Conservation (phyloP, 495 filamentous ascomycete species). For the Thermothielavioides terrestris region DNA sequence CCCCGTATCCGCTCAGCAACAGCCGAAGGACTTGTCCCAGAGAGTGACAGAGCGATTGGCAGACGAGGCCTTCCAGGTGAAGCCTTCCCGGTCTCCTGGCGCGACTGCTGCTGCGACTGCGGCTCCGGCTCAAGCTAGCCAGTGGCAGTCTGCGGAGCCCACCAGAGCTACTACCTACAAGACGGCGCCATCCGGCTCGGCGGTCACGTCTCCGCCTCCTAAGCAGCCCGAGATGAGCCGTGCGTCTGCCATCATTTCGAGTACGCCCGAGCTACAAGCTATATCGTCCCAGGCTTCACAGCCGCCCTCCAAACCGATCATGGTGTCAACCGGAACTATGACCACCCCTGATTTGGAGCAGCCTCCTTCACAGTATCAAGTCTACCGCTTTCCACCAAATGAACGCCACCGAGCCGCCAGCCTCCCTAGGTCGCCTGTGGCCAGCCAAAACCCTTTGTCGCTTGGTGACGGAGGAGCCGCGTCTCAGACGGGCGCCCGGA, state of each 20-base stretch:
- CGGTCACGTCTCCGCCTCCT: slow-evolving; percentile 23
- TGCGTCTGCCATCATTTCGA: slow-evolving; percentile 45
- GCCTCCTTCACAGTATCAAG: slow-evolving; percentile 33
- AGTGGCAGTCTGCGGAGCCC: slow-evolving; percentile 29
- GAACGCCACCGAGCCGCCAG: slow-evolving; percentile 52
- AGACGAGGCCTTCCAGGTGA: slow-evolving; percentile 58
- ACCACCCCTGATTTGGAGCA: slow-evolving; percentile 58
- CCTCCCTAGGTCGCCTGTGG: slow-evolving; percentile 34
- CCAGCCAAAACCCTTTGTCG: slow-evolving; percentile 22
- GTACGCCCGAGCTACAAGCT: slow-evolving; percentile 44
- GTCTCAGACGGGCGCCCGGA: slow-evolving; percentile 18
- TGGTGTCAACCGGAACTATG: slow-evolving; percentile 95
- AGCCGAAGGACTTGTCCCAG: slow-evolving; percentile 57
- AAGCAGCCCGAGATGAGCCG: slow-evolving; percentile 38
- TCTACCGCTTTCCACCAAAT: slow-evolving; percentile 53
- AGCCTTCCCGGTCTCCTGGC: slow-evolving; percentile 18
- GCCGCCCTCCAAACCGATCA: slow-evolving; percentile 51
- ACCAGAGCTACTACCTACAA: slow-evolving; percentile 24
- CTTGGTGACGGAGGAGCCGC: slow-evolving; percentile 23
- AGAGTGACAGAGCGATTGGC: slow-evolving; percentile 76
- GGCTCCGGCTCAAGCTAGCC: slow-evolving; percentile 16
- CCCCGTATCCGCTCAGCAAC: slow-evolving; percentile 39
- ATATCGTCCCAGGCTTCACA: slow-evolving; percentile 41
- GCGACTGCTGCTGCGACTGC: too few relatives aligned
- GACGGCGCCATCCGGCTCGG: too few relatives aligned